Evolutionary conservation across 164 flowering plant genomes (phyloP).

Genomic region (Annona squamosa): DNA sequence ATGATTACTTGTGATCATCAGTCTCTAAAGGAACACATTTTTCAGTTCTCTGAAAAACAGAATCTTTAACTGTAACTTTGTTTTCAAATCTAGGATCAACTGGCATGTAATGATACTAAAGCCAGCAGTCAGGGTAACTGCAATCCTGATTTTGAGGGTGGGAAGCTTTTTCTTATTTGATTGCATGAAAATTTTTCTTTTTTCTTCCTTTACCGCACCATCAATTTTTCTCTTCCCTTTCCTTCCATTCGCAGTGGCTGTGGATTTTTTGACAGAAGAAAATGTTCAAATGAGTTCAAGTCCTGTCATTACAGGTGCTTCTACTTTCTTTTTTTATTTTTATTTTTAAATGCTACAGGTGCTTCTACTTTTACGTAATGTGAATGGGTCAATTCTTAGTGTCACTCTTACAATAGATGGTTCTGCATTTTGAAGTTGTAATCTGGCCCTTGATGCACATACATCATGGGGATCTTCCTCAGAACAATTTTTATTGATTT

Average conservation of each 20-base stretch:
- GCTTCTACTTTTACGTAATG: no score
- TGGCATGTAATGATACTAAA: conserved; percentile 16
- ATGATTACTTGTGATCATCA: neutral
- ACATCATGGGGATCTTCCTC: neutral
- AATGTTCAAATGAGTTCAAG: conserved; percentile 19
- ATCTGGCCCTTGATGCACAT: neutral
- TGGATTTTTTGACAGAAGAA: conserved; percentile 39
- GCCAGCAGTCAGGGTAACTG: conserved; percentile 15
- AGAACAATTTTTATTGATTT: neutral
- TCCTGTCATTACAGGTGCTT: conserved; percentile 18
- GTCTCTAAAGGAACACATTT: neutral
- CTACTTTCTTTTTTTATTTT: conserved; percentile 25
- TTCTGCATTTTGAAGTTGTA: neutral
- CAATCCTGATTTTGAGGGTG: conserved; percentile 59
- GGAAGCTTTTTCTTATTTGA: conserved; percentile 11
- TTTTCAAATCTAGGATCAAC: conserved; percentile 23
- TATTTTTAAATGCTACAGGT: neutral
- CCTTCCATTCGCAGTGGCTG: conserved; percentile 25
- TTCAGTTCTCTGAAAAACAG: neutral
- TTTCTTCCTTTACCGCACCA: neutral
- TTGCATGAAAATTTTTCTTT: neutral
- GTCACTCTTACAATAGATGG: no score
- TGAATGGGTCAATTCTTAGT: no score
- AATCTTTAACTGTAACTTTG: conserved; percentile 4
- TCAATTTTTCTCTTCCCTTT: neutral